Conservation (phyloP, 1,284 basidiomycete species). For the Wolfiporia cocos region DNA sequence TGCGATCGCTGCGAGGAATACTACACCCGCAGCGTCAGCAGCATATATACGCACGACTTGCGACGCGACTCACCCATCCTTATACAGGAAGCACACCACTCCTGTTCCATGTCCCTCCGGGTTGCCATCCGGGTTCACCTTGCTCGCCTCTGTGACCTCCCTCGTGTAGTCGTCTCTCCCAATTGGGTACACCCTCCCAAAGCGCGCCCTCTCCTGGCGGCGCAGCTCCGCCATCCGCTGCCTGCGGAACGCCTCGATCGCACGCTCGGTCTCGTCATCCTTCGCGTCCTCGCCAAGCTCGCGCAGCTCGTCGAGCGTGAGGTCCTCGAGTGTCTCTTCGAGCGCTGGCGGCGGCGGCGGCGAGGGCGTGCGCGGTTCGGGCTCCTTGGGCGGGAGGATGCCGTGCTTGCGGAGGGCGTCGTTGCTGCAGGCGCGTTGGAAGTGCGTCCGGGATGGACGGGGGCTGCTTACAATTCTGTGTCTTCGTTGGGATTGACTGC, state of each 20-base stretch:
- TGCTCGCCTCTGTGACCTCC: constrained; percentile 93
- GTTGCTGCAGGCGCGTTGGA: constrained; percentile 50
- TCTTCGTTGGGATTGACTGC: constrained; percentile 80
- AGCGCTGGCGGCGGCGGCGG: constrained; percentile 63
- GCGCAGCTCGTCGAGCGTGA: constrained; percentile 60
- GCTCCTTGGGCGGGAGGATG: constrained; percentile 75
- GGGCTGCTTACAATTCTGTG: constrained; percentile 78
- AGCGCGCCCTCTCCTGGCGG: constrained; percentile 62
- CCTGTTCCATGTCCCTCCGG: constrained; percentile 69
- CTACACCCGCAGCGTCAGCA: constrained; percentile 36
- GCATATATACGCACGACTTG: constrained; percentile 2
- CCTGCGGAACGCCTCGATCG: constrained; percentile 65
- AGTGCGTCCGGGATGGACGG: constrained; percentile 4
- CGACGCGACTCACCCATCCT: constrained; percentile 62
- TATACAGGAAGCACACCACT: constrained; percentile 86
- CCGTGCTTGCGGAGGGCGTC: constrained; percentile 89
- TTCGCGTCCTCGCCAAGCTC: constrained; percentile 62
- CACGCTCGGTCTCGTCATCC: constrained; percentile 76
- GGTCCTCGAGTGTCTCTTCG: constrained; percentile 60
- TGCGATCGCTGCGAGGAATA: constrained; percentile 72
- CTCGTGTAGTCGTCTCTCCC: constrained; percentile 90
- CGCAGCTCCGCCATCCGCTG: constrained; percentile 62
- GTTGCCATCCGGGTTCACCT: constrained; percentile 60
- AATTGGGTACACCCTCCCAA: constrained; percentile 87
- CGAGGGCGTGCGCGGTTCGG: constrained; percentile 68